Evolutionary conservation across 2,329 filamentous ascomycete genomes (phyloP).

Genomic region (Lachnellula cervina): DNA sequence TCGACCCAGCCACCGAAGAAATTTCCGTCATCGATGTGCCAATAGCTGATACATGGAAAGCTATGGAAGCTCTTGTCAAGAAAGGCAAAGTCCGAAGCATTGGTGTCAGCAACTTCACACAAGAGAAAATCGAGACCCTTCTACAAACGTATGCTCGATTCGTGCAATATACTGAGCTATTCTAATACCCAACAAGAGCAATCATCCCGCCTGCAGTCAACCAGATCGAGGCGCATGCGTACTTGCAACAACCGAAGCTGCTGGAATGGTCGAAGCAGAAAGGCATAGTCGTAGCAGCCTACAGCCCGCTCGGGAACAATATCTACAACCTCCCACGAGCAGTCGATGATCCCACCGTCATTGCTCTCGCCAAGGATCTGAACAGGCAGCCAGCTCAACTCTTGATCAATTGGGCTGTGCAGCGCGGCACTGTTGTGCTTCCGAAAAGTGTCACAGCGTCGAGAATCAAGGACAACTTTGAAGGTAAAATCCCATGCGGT

Average conservation of each 20-base stretch:
- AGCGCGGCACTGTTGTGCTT: conserved; percentile 48
- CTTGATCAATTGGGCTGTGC: conserved; percentile 50
- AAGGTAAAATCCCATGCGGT: conserved; percentile 23
- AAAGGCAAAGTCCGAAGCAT: conserved; percentile 41
- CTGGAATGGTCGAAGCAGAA: conserved; percentile 52
- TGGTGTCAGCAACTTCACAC: conserved; percentile 49
- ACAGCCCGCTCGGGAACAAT: conserved; percentile 60
- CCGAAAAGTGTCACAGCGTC: conserved; percentile 50
- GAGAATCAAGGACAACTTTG: conserved; percentile 44
- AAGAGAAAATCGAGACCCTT: conserved; percentile 38
- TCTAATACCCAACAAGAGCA: conserved; percentile 37
- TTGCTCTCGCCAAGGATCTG: conserved; percentile 47
- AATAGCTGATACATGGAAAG: conserved; percentile 35
- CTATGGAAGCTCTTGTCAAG: conserved; percentile 37
- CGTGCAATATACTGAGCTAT: background rate
- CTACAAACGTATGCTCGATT: conserved; percentile 33
- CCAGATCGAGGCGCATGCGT: conserved; percentile 66
- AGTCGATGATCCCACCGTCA: conserved; percentile 45
- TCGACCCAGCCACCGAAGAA: conserved; percentile 14
- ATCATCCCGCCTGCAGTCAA: conserved; percentile 56
- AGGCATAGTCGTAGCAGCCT: conserved; percentile 57
- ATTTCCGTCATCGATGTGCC: conserved; percentile 18
- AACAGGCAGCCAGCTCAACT: conserved; percentile 49
- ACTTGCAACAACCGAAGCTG: conserved; percentile 57
- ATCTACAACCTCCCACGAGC: conserved; percentile 38